Conservation (phyloP, 495 filamentous ascomycete species). For the Trichoderma orchidacearum region DNA sequence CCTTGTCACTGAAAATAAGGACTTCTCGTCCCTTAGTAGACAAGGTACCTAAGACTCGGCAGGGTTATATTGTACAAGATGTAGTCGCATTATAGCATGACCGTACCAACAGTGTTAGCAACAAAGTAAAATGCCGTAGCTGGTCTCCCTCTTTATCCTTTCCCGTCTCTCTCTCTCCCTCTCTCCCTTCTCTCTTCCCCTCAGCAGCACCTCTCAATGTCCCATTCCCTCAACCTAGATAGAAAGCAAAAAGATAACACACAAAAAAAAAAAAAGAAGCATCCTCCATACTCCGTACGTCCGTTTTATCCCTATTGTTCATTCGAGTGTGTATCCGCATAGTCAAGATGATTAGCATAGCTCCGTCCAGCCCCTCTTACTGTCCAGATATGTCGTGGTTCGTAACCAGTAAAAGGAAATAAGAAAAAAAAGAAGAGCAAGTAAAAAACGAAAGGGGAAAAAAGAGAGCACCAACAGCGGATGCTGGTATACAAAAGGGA, state of each 20-base stretch:
- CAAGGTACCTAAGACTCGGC: not conserved
- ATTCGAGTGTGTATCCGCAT: constrained; percentile 1
- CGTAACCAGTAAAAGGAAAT: no score
- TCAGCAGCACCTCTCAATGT: no score
- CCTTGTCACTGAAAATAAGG: not conserved
- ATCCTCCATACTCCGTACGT: not conserved
- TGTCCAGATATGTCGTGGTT: not conserved
- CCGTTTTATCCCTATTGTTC: not conserved
- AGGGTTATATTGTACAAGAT: not conserved
- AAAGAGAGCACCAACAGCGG: not conserved
- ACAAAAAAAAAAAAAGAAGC: not conserved
- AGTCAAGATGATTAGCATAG: constrained; percentile 1
- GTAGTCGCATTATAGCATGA: not conserved
- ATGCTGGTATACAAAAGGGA: not conserved
- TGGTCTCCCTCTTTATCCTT: not conserved
- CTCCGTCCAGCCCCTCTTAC: not conserved
- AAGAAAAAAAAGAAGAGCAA: no score
- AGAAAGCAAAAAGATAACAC: not conserved
- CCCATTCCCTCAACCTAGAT: not conserved
- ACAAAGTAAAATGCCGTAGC: not conserved
- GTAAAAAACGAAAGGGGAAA: no score
- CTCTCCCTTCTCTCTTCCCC: not conserved
- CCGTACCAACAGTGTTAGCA: not conserved
- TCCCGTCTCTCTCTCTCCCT: not conserved
- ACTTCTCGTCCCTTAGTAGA: not conserved